Evolutionary conservation across 352 stramenopile species (phyloP), one percentile per base, ranked within the genome.

Genomic region (Phytophthora pseudosyringae): DNA sequence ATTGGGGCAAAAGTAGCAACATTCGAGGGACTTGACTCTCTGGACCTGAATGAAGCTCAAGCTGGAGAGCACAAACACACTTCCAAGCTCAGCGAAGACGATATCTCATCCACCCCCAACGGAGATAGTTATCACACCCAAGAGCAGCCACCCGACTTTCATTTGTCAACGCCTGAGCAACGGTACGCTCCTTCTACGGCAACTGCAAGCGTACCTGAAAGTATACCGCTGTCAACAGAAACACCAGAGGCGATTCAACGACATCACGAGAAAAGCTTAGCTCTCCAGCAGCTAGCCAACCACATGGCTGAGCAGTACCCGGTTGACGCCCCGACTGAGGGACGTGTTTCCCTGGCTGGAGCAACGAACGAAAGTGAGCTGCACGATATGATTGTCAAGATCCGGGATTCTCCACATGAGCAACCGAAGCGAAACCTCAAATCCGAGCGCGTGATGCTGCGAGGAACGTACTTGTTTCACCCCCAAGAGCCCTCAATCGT

Each of bases 381-480:
- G 10, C 64, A 67, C 18, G 41, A 80, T 45, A 80, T 80, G 72
- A 75, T 80, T 59, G 64, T 69, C 32, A 80, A 80, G 44, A 80
- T 80, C 32, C 84, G 81, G n/a, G 75, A 78, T 60, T 82, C 84
- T 1, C 68, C 81, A 3, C 52, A 72, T 21, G 47, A 77, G 25
- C 68, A 65, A 8, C 51, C 78, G 0, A 86, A 82, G 46, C 70
- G 65, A 26, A 90, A 74, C 25, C 71, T 90, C 21, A 58, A 76
- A 15, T 77, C 72, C 3, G 84, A 93, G 51, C 75, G 75, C 5
- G 49, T 78, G 13, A 69, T 90, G 66, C 64, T 93, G 39, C 86
- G 85, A 31, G 85, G 83, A 35, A 89, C 73, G n/a, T 88, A 89
- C 39, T 56, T 94, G 16, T 85, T 94, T 18, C 87, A 94, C 38